phyloP scores from a whole-genome alignment of 2,329 filamentous ascomycete species.

The Emericellopsis cladophorae region DNA sequence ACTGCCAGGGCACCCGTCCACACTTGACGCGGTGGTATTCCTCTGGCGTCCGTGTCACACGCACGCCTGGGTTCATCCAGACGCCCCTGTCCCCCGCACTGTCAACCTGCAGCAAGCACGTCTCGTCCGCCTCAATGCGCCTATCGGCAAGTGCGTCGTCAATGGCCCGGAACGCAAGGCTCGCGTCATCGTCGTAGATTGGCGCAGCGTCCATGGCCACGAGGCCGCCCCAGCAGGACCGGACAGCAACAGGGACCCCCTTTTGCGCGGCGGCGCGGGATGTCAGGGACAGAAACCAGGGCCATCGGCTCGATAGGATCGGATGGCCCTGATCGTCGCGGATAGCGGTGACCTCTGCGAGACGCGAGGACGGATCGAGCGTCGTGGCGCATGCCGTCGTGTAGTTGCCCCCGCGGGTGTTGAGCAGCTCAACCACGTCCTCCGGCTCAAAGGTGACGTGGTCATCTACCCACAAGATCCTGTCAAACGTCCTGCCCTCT shows the following conservation, averaged over 20 bases:
- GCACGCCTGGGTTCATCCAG: constrained; percentile 56
- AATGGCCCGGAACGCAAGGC: constrained; percentile 50
- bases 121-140: constrained; percentile 67
- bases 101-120: constrained; percentile 65
- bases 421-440: constrained; percentile 41
- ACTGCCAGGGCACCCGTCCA: not conserved
- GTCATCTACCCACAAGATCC: constrained; percentile 44
- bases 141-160: constrained; percentile 45
- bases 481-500: constrained; percentile 40
- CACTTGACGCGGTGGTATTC: constrained; percentile 14
- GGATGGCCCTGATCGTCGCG: constrained; percentile 41
- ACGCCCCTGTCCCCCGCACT: constrained; percentile 47
- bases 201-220: constrained; percentile 32
- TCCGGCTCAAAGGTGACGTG: constrained; percentile 49
- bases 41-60: constrained; percentile 47
- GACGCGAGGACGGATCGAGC: constrained; percentile 2
- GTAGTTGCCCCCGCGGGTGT: constrained; percentile 44
- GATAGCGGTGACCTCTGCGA: constrained; percentile 34
- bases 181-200: constrained; percentile 28
- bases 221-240: constrained; percentile 43
- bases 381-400: constrained; percentile 42
- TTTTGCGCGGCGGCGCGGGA: constrained; percentile 32
- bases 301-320: constrained; percentile 39
- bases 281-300: constrained; percentile 38
- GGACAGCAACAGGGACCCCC: constrained; percentile 28